Evolutionary conservation across 164 flowering plant species (phyloP), one percentile per base, ranked within the genome.

Genomic region (Euptelea pleiosperma): DNA sequence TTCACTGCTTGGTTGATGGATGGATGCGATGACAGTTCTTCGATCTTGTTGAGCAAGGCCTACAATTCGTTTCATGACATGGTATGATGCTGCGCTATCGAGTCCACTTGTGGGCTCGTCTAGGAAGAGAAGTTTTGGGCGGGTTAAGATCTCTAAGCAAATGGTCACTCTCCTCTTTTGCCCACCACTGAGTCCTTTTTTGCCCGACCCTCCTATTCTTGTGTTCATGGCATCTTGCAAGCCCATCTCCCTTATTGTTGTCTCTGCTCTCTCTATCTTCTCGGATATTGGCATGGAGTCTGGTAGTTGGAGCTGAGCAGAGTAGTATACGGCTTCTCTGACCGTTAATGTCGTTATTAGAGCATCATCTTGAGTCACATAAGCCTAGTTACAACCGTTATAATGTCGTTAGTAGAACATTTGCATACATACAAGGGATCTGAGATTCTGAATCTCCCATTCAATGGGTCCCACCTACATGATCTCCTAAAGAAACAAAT

Each of bases 71-170:
- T 44, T 75, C 80, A 76, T 80, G 47, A 77, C 76, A 47, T 76
- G 72, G 62, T 68, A 81, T 0, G 96, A 77, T 0, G 89, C 82
- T 0, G 86, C 94, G 40, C 90, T 81, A 55, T 86, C 93, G 0
- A 86, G 79, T 1, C 87, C 86, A 33, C 83, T 80, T 0, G 89
- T 86, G 2, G 94, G 94, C 62, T 86, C 91, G 42, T 87, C 91
- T 10, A 87, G 76, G 41, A 83, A 82, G 24, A 81, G 77, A 55
- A 78, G 77, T 51, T 64, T 72, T 1, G 89, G 93, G 7, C 73
- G 45, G 2, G 77, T 79, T n/a, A 84, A 46, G 34, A 83, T 77
- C 64, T 84, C 82, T 3, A 79, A 52, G 58, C 81, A 70, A 53
- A 85, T 83, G 74, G 83, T 79, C 5, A 85, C 75, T 62, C 92